Conservation (phyloP, 805 yeast genomes). For the Sugiyamaella qingdaonensis region DNA sequence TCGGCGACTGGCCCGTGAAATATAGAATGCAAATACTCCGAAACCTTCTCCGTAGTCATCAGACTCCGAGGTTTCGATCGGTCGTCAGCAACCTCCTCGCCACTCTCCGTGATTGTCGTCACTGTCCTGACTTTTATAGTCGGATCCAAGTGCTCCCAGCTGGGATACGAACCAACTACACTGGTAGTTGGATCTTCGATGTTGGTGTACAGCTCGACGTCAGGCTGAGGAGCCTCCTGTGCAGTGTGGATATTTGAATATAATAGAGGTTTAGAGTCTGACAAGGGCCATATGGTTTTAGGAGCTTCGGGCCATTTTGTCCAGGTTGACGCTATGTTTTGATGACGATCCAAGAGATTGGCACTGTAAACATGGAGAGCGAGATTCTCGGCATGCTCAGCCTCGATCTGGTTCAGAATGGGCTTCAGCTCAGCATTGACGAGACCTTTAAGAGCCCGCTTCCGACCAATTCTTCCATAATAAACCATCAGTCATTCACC, state of each 20-base stretch:
- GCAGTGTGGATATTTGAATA: neutral
- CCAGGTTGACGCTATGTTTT: constrained; percentile 38
- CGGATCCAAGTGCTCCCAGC: neutral
- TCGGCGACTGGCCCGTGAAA: neutral
- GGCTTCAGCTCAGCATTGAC: neutral
- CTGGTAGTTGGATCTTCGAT: neutral
- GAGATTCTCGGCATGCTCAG: constrained; percentile 41
- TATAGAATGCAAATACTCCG: neutral
- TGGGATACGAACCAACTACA: neutral
- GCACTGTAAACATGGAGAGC: constrained; percentile 63
- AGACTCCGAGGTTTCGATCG: too few relatives aligned
- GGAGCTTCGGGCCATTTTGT: constrained; percentile 55
- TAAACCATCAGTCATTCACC: too few relatives aligned
- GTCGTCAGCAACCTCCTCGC: too few relatives aligned
- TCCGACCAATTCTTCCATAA: too few relatives aligned
- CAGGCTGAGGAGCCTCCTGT: neutral
- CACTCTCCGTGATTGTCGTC: too few relatives aligned
- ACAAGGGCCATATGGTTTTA: neutral
- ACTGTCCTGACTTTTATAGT: neutral
- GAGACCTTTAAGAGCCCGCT: too few relatives aligned
- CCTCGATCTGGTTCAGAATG: constrained; percentile 20
- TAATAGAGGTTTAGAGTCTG: neutral
- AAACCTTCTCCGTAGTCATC: neutral
- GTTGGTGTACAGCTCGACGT: neutral
- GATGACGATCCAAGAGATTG: constrained; percentile 39